Evolutionary conservation across 371 early-diverging fungal genomes (phyloP).

Genomic region (Apophysomyces trapeziformis): DNA sequence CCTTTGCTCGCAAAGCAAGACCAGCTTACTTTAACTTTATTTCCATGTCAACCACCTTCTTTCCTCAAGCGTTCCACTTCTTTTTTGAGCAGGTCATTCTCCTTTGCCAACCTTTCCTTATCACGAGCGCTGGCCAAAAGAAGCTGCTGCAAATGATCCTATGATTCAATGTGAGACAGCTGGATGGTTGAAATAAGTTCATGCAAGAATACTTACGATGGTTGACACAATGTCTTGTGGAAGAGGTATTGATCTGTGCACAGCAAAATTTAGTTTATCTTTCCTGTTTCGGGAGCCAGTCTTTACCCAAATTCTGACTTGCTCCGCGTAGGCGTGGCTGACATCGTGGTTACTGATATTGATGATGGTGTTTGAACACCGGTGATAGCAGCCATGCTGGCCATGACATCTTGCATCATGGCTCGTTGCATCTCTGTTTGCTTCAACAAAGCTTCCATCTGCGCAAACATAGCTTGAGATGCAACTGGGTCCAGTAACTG

Average conservation of each 20-base stretch:
- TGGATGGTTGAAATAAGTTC: no score
- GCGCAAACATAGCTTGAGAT: slow-evolving; percentile 25
- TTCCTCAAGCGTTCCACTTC: slow-evolving; percentile 49
- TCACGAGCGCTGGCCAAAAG: slow-evolving; percentile 49
- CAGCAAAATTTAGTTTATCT: neutral
- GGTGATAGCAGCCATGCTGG: slow-evolving; percentile 14
- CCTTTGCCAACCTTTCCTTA: slow-evolving; percentile 56
- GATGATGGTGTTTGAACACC: neutral
- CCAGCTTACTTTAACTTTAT: slow-evolving; percentile 7
- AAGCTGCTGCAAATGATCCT: slow-evolving; percentile 48
- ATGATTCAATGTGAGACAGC: neutral
- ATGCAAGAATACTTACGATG: slow-evolving; percentile 7
- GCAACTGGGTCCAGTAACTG: slow-evolving; percentile 11
- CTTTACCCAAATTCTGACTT: slow-evolving; percentile 5
- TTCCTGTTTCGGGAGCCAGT: neutral
- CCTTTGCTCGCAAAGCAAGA: slow-evolving; percentile 9
- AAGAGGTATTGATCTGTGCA: neutral
- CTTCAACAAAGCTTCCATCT: slow-evolving; percentile 40
- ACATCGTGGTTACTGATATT: neutral
- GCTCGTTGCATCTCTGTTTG: slow-evolving; percentile 39
- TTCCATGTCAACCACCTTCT: neutral
- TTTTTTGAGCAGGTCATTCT: slow-evolving; percentile 54
- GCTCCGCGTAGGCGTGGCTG: neutral
- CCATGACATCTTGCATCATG: slow-evolving; percentile 38
- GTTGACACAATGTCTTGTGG: slow-evolving; percentile 8